Percentiles rank a stretch among this genome's conserved stretches.
These are phyloP conservation scores for Protomyces macrosporus DNA, from an alignment of 1,139 yeast species.

Conservation along the genomic window DNA sequence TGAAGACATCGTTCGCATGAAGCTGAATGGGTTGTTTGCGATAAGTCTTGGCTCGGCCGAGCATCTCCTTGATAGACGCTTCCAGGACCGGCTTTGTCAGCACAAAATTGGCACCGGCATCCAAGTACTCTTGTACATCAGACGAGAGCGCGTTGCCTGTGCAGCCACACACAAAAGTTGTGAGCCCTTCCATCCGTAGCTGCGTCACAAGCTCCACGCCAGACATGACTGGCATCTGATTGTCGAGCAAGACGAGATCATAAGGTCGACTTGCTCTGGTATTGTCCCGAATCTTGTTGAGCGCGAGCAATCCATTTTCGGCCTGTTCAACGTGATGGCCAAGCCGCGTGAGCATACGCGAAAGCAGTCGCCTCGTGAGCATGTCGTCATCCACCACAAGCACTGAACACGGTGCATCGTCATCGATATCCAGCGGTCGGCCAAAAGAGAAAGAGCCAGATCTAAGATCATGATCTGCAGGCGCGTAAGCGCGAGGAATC, in stretches of 20 bases:
- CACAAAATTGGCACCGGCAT: constrained; percentile 19
- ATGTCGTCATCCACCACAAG: constrained; percentile 25
- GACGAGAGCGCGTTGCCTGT: constrained; percentile 23
- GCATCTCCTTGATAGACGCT: constrained; percentile 6
- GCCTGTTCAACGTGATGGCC: constrained; percentile 18
- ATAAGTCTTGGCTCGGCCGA: constrained; percentile 2
- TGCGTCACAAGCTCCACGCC: constrained; percentile 24
- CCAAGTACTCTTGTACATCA: constrained; percentile 21
- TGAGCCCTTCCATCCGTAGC: constrained; percentile 10
- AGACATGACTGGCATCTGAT: constrained; percentile 25
- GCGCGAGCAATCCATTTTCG: constrained; percentile 19
- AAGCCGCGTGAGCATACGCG: constrained; percentile 18
- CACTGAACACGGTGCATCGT: constrained; percentile 1
- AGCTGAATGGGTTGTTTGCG: constrained; percentile 2
- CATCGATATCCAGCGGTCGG: background rate
- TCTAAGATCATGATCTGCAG: background rate
- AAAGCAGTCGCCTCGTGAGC: constrained; percentile 16
- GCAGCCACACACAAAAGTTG: constrained; percentile 17
- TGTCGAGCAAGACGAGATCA: constrained; percentile 24
- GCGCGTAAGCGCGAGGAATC: background rate
- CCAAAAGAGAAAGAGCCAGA: background rate
- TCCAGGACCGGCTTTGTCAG: constrained; percentile 26
- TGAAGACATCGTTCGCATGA: background rate
- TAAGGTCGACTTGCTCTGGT: background rate
- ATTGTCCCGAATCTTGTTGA: background rate